Percentiles rank a stretch among this genome's conserved stretches.
Evolutionary conservation across 257 asterid genomes (phyloP).

Genomic region (Solanum habrochaites): DNA sequence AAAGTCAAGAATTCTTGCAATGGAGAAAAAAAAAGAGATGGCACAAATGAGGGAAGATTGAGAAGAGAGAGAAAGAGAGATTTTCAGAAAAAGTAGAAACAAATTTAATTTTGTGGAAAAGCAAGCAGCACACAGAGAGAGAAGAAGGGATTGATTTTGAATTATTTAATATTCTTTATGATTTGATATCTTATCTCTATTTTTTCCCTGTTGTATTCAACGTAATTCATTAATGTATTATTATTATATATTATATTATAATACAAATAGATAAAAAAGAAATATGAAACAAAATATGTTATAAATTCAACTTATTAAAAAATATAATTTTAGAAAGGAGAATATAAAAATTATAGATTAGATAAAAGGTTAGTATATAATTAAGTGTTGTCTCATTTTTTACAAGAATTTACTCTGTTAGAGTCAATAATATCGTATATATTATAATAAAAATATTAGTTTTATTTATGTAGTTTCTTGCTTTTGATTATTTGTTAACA

Average conservation of each 20-base stretch:
- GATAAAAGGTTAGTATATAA: background rate
- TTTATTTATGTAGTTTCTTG: background rate
- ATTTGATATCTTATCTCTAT: background rate
- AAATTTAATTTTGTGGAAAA: background rate
- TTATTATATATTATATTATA: background rate
- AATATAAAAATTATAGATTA: background rate
- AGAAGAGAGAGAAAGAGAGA: conserved; percentile 41
- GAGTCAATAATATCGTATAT: background rate
- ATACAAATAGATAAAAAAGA: background rate
- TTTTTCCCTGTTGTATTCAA: no score
- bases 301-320: background rate
- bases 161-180: background rate
- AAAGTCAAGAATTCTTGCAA: background rate
- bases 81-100: background rate
- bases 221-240: no score
- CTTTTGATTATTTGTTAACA: background rate
- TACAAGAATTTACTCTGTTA: rapidly evolving
- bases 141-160: background rate
- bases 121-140: background rate
- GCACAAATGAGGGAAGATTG: conserved; percentile 31
- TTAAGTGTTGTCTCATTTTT: background rate
- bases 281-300: no score
- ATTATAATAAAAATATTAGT: background rate
- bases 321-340: background rate
- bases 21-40: background rate